Evolutionary conservation across 2,329 filamentous ascomycete genomes (phyloP).

Genomic region (Aspergillus novofumigatus): DNA sequence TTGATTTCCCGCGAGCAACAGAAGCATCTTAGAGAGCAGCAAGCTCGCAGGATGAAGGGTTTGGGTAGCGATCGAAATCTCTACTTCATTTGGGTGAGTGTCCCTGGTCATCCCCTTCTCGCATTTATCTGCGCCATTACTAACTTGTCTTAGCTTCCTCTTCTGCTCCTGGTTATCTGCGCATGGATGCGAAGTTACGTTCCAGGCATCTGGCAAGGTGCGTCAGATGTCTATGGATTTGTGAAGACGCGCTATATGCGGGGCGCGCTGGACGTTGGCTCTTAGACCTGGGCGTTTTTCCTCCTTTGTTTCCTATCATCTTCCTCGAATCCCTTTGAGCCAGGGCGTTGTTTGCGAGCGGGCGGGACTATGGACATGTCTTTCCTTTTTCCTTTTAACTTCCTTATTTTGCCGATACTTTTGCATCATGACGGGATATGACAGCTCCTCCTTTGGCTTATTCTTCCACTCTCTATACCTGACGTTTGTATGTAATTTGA

Average conservation of each 20-base stretch:
- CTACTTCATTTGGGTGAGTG: conserved; percentile 52
- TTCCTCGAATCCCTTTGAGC: conserved; percentile 20
- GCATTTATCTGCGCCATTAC: conserved; percentile 7
- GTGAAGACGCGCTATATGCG: conserved; percentile 34
- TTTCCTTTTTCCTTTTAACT: conserved; percentile 9
- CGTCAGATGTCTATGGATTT: conserved; percentile 37
- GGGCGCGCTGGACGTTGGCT: conserved; percentile 29
- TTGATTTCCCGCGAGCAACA: conserved; percentile 44
- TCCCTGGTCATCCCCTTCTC: neutral
- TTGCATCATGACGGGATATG: conserved; percentile 34
- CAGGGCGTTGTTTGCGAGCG: conserved; percentile 19
- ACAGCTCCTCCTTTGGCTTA: conserved; percentile 17
- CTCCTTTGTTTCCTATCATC: conserved; percentile 5
- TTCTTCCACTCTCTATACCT: neutral
- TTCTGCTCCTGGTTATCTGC: conserved; percentile 43
- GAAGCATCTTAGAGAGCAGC: conserved; percentile 44
- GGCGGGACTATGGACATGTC: conserved; percentile 12
- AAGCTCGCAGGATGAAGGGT: conserved; percentile 46
- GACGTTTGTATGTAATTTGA: neutral
- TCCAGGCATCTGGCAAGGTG: conserved; percentile 39
- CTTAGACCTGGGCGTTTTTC: conserved; percentile 18
- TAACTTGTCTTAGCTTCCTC: conserved; percentile 40
- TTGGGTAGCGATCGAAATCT: conserved; percentile 48
- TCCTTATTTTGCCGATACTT: conserved; percentile 8
- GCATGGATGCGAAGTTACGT: conserved; percentile 44